phyloP scores from a whole-genome alignment of 768 basidiomycete species.

The Russula griseocarnosa region DNA sequence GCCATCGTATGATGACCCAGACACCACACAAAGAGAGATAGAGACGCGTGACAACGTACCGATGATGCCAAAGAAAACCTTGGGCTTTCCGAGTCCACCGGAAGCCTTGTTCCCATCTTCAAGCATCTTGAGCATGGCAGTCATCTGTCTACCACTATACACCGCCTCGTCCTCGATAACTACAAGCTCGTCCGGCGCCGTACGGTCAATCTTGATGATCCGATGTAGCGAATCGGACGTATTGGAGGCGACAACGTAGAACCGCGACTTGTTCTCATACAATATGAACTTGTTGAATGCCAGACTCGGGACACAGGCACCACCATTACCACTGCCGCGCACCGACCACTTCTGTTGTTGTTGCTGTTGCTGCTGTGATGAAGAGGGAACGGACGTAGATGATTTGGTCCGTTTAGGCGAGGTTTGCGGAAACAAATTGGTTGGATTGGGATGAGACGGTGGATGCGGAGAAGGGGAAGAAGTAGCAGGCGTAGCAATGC shows the following conservation, averaged over 20 bases:
- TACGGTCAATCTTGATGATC: constrained; percentile 91
- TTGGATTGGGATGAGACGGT: not conserved
- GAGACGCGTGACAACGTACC: constrained; percentile 42
- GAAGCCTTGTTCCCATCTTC: constrained; percentile 89
- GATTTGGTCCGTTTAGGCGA: not conserved
- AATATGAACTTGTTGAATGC: constrained; percentile 80
- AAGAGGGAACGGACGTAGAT: constrained; percentile 1
- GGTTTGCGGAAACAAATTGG: not conserved
- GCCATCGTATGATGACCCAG: not conserved
- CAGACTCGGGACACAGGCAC: constrained; percentile 14
- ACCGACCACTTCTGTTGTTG: not conserved
- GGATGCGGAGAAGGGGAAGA: not conserved
- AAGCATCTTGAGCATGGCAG: constrained; percentile 86
- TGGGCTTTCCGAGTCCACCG: constrained; percentile 80
- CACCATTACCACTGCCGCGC: not conserved
- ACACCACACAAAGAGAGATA: no score
- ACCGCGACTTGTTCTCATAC: constrained; percentile 87
- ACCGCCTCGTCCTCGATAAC: constrained; percentile 85
- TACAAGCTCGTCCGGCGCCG: constrained; percentile 64
- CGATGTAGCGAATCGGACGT: constrained; percentile 83
- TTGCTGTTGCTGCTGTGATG: not conserved
- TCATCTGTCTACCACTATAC: constrained; percentile 88
- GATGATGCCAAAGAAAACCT: constrained; percentile 77
- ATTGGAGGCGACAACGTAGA: constrained; percentile 91
- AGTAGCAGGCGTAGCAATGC: not conserved